Percentiles rank a stretch among this genome's conserved stretches.
These are phyloP conservation scores for Trametes punicea DNA, from an alignment of 768 basidiomycete genomes.

Conservation along the genomic window DNA sequence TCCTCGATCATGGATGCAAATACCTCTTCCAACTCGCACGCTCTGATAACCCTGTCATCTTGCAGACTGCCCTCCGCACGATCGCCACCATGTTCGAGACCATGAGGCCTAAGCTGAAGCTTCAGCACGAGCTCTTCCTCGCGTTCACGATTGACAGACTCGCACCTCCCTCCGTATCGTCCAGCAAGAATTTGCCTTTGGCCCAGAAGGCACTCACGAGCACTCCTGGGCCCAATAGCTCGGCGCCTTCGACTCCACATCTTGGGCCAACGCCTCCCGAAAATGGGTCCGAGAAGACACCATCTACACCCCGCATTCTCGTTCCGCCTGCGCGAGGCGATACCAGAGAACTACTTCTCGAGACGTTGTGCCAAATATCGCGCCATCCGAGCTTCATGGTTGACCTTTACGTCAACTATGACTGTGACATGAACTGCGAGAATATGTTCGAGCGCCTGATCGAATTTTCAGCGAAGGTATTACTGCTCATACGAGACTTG, in stretches of 20 bases:
- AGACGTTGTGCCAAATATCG: slow-evolving; percentile 79
- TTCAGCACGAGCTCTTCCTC: slow-evolving; percentile 94
- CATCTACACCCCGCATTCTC: slow-evolving; percentile 44
- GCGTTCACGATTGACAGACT: slow-evolving; percentile 92
- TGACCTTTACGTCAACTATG: slow-evolving; percentile 93
- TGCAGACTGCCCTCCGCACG: slow-evolving; percentile 78
- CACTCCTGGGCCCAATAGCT: slow-evolving; percentile 27
- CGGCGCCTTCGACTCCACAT: slow-evolving; percentile 40
- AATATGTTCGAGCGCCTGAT: slow-evolving; percentile 90
- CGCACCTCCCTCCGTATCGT: slow-evolving; percentile 47
- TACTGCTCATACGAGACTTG: slow-evolving; percentile 3
- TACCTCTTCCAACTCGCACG: slow-evolving; percentile 95
- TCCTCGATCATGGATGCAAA: slow-evolving; percentile 91
- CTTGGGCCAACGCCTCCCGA: slow-evolving; percentile 36
- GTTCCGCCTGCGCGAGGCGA: slow-evolving; percentile 81
- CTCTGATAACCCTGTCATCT: slow-evolving; percentile 78
- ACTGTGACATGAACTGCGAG: slow-evolving; percentile 95
- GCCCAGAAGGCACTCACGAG: slow-evolving; percentile 17
- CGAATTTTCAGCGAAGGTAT: slow-evolving; percentile 84
- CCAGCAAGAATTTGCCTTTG: slow-evolving; percentile 17
- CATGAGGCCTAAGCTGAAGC: slow-evolving; percentile 80
- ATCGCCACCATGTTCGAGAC: slow-evolving; percentile 87
- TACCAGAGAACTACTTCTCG: slow-evolving; percentile 85
- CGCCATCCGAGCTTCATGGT: slow-evolving; percentile 91
- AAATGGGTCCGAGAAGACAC: slow-evolving; percentile 21